Conservation (phyloP, 306 rosid genomes). For the Oemleria cerasiformis region DNA sequence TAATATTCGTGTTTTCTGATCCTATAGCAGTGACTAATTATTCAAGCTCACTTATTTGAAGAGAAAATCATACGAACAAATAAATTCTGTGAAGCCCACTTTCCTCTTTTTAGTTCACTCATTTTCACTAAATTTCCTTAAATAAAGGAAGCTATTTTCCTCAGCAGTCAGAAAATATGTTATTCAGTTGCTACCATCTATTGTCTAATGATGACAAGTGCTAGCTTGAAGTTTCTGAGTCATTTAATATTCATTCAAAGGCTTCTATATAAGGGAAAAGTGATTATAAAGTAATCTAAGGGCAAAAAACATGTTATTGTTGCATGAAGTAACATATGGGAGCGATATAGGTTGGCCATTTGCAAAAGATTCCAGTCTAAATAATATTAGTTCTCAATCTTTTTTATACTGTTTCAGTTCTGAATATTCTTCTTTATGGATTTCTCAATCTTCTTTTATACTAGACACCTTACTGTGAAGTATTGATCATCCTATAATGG, state of each 20-base stretch:
- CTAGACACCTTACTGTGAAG: not conserved
- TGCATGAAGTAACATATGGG: constrained; percentile 1
- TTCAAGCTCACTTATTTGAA: not conserved
- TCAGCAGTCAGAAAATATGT: not conserved
- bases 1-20: not conserved
- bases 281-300: not conserved
- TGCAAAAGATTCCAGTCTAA: constrained; percentile 3
- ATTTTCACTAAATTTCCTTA: not conserved
- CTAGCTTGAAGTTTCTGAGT: not conserved
- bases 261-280: constrained; percentile 1
- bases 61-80: not conserved
- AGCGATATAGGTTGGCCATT: not conserved
- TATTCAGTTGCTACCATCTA: not conserved
- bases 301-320: constrained; percentile 1
- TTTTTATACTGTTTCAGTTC: not conserved
- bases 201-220: not conserved
- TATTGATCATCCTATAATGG: constrained; percentile 14
- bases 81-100: not conserved
- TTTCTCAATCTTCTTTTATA: not conserved
- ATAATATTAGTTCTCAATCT: not conserved
- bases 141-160: not conserved
- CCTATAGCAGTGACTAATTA: not conserved
- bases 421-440: not conserved
- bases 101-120: not conserved
- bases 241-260: not conserved